A percentile compares a stretch with the other conserved stretches of the same genome.
Conservation (phyloP, 176 grass and related monocot species). For the Luzula sylvatica region DNA sequence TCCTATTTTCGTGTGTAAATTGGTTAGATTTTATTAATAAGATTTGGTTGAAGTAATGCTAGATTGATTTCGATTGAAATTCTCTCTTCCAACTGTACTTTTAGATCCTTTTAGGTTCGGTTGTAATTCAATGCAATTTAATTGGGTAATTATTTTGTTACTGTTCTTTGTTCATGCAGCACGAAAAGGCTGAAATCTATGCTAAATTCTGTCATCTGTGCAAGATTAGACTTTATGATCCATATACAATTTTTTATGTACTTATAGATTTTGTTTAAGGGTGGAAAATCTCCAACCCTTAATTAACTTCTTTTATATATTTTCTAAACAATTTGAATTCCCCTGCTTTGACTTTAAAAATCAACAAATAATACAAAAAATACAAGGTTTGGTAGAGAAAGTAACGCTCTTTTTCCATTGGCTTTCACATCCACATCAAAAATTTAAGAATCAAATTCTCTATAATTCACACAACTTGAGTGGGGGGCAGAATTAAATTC, state of each 20-base stretch:
- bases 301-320: too few species aligned
- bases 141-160: constrained; percentile 1
- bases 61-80: background rate
- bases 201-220: background rate
- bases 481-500: background rate
- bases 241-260: background rate
- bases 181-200: background rate
- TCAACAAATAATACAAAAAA: background rate
- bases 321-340: constrained; percentile 1
- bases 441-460: constrained; percentile 4
- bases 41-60: constrained; percentile 4
- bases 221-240: background rate
- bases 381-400: background rate
- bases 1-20: background rate
- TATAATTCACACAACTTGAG: constrained; percentile 1
- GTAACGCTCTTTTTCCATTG: background rate
- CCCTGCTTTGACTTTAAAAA: background rate
- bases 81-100: background rate
- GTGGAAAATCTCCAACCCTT: too few species aligned
- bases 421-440: background rate
- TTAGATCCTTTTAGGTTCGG: background rate
- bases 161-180: background rate
- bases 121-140: background rate
- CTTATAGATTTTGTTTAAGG: too few species aligned
- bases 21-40: background rate